Evolutionary conservation across 2,329 filamentous ascomycete genomes (phyloP).

Genomic region (Calonectria pauciramosa): DNA sequence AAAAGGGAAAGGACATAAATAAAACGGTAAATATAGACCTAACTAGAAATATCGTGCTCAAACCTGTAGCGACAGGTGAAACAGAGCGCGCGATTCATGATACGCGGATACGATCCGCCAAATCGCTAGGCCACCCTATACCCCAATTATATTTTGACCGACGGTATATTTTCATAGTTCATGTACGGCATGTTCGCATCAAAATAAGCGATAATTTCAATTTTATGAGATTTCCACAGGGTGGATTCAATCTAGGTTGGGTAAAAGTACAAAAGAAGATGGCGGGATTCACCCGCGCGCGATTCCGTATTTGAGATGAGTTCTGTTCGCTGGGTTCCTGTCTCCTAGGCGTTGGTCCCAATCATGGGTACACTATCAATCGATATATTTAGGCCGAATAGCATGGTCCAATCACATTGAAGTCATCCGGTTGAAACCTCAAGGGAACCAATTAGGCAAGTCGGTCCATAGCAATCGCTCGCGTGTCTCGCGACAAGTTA

Average conservation of each 20-base stretch:
- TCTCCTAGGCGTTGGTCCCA: background rate
- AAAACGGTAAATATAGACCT: background rate
- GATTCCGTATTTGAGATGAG: background rate
- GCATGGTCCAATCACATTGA: background rate
- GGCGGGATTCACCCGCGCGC: background rate
- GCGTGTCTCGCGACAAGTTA: background rate
- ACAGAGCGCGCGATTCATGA: background rate
- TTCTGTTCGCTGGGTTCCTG: background rate
- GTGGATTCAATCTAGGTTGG: background rate
- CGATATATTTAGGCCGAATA: background rate
- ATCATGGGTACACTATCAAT: background rate
- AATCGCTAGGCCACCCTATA: background rate
- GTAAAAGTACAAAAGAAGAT: background rate
- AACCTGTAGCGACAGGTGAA: background rate
- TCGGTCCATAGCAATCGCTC: background rate
- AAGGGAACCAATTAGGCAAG: background rate
- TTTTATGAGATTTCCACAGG: background rate
- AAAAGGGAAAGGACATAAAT: background rate
- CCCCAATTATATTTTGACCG: background rate
- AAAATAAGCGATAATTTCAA: background rate
- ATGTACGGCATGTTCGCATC: background rate
- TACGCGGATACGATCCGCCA: background rate
- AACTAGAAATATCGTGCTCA: background rate
- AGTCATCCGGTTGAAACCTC: background rate
- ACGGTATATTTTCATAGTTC: background rate